Evolutionary conservation across 208 protist genomes (phyloP).

Genomic region (Naegleria fowleri): DNA sequence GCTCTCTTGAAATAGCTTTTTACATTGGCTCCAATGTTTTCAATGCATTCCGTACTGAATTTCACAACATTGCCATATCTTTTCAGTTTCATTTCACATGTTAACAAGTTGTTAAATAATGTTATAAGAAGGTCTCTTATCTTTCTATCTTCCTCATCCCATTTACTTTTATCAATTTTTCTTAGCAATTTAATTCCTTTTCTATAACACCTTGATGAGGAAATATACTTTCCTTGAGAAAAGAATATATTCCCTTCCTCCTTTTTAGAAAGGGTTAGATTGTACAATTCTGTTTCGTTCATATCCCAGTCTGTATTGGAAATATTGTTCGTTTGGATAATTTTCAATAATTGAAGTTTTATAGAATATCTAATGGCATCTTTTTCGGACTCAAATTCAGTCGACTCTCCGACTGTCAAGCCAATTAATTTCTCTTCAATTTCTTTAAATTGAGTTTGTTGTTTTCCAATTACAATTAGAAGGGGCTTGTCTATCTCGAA

Average conservation of each 20-base stretch:
- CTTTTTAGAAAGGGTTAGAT: background rate
- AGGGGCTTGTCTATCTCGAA: background rate
- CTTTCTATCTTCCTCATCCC: background rate
- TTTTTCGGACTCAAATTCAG: background rate
- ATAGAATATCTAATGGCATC: background rate
- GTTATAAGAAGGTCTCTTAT: background rate
- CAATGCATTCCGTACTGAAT: background rate
- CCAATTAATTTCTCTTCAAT: background rate
- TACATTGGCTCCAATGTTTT: background rate
- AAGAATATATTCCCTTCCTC: background rate
- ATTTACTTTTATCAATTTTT: background rate
- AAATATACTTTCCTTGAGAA: background rate
- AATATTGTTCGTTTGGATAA: background rate
- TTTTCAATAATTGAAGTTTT: background rate
- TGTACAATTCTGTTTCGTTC: background rate
- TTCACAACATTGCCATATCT: background rate
- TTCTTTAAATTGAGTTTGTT: background rate
- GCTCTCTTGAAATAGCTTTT: conserved; percentile 1
- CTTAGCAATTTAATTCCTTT: background rate
- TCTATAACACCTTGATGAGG: background rate
- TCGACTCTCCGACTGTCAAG: background rate
- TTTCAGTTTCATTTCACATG: background rate
- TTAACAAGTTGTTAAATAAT: background rate
- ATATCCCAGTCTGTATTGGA: background rate
- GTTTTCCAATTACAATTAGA: background rate